Evolutionary conservation across 2,329 filamentous ascomycete species (phyloP), one percentile per base, ranked within the genome.

Genomic region (Aspergillus unguis): DNA sequence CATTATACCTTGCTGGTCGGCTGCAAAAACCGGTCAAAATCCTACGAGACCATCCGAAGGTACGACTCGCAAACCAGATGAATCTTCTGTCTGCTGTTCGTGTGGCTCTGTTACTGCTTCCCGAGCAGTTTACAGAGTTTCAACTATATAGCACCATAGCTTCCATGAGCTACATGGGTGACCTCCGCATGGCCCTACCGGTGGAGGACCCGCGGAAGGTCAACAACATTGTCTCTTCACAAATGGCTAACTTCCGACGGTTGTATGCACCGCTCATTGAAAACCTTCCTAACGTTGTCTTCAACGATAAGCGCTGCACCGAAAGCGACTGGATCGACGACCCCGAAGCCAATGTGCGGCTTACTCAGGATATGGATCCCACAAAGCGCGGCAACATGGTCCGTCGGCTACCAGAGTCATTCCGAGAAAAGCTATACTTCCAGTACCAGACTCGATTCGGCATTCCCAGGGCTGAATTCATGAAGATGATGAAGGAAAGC

Each of bases 21-120:
- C 80, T 99, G 48, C 94, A 99, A 59, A 99, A 99, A 70, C 94
- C 94, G 1, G 94, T 96, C 72, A 97, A 99, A 77, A 97, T 99
- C 60, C 81, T 99, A 17, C 87, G 92, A 46, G 94, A 99, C 69
- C 90, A 99, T 65, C 90, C 94, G 0, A 86, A 86, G 45, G 91
- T 99, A 37, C 89, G 94, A 31, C 83, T 97, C 31, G 90, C 92
- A 4, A 97, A 99, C 71, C 94, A 99, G 72, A 87, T 95, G 71
- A 99, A 99, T 69, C 81, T 99, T 17, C 82, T 97, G 40, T 92
- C 92, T 6, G 95, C 95, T 2, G 79, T 97, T 4, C 88, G 94
- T 53, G 92, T 92, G 3, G 90, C 94, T 0, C 81, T 99, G 1
- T 80, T 99, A 1, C 83, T 99, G 26, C 80, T 99, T 0, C 92